These are phyloP conservation scores for Pythium insidiosum DNA, from an alignment of 352 stramenopile genomes.

Conservation along the genomic window DNA sequence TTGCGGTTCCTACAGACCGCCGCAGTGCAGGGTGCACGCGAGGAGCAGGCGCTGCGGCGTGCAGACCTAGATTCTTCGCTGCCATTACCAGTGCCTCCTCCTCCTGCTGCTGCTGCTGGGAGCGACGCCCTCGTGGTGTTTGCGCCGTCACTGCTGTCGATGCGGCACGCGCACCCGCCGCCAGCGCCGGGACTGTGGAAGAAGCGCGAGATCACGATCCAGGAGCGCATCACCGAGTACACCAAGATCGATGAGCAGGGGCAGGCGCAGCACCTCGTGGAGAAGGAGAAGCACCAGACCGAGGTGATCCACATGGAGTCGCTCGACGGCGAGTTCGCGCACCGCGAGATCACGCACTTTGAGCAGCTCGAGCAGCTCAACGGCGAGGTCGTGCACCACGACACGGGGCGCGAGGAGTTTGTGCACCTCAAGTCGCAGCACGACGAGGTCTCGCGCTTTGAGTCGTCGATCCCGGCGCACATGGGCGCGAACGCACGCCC, in stretches of 20 bases:
- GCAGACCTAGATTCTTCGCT: conserved; percentile 21
- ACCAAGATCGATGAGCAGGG: conserved; percentile 84
- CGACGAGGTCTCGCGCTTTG: conserved; percentile 80
- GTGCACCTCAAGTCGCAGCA: conserved; percentile 76
- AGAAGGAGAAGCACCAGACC: conserved; percentile 79
- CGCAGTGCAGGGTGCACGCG: conserved; percentile 29
- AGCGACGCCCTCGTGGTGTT: conserved; percentile 34
- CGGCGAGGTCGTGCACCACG: conserved; percentile 74
- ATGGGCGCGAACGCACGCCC: conserved; percentile 14
- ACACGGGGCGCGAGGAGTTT: conserved; percentile 74
- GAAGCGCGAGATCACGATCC: conserved; percentile 82
- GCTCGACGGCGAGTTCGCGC: conserved; percentile 64
- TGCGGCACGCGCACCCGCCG: conserved; percentile 27
- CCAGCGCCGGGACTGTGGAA: conserved; percentile 74
- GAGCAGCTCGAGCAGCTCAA: conserved; percentile 79
- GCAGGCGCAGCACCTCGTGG: conserved; percentile 60
- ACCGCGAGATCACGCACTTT: conserved; percentile 83
- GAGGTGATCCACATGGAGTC: conserved; percentile 85
- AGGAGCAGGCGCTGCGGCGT: conserved; percentile 26
- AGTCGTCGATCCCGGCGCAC: conserved; percentile 49
- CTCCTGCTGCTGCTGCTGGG: conserved; percentile 2
- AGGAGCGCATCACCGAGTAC: conserved; percentile 83
- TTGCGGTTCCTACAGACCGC: conserved; percentile 59
- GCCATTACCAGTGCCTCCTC: conserved; percentile 1
- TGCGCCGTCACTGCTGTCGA: conserved; percentile 26